These are phyloP conservation scores for Trichosanthes cucumerina DNA, from an alignment of 306 rosid species.

Conservation along the genomic window DNA sequence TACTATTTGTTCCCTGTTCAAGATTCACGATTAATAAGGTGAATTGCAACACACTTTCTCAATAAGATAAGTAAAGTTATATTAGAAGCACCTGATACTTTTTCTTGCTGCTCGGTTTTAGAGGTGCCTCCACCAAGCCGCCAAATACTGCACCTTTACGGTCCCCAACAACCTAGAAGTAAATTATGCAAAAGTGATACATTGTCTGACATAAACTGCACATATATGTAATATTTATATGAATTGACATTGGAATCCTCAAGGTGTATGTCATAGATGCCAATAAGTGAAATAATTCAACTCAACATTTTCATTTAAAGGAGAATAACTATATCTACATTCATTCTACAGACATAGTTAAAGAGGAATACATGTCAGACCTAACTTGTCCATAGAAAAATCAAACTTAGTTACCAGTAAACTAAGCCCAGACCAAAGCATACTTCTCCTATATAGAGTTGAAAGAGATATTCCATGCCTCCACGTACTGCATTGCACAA, in stretches of 20 bases:
- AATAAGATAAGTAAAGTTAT: constrained; percentile 14
- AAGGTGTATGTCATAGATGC: neutral
- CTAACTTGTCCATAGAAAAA: constrained; percentile 6
- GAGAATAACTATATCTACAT: neutral
- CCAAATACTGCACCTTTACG: constrained; percentile 87
- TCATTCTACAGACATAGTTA: neutral
- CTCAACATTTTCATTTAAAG: neutral
- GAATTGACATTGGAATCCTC: neutral
- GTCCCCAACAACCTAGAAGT: constrained; percentile 74
- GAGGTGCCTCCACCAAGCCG: constrained; percentile 86
- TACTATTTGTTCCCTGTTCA: constrained; percentile 72
- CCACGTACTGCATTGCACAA: constrained; percentile 60
- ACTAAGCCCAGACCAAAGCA: constrained; percentile 82
- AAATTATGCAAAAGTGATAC: neutral
- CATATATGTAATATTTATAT: neutral
- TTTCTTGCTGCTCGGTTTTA: constrained; percentile 54
- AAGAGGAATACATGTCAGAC: neutral
- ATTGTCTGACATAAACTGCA: neutral
- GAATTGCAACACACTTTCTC: neutral
- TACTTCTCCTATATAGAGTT: constrained; percentile 75
- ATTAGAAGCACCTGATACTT: constrained; percentile 67
- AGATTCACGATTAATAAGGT: constrained; percentile 20
- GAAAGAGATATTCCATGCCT: constrained; percentile 84
- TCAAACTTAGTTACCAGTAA: constrained; percentile 51
- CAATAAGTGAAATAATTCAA: neutral